phyloP scores from a whole-genome alignment of 2,329 filamentous ascomycete species.

The Fulvia fulva region DNA sequence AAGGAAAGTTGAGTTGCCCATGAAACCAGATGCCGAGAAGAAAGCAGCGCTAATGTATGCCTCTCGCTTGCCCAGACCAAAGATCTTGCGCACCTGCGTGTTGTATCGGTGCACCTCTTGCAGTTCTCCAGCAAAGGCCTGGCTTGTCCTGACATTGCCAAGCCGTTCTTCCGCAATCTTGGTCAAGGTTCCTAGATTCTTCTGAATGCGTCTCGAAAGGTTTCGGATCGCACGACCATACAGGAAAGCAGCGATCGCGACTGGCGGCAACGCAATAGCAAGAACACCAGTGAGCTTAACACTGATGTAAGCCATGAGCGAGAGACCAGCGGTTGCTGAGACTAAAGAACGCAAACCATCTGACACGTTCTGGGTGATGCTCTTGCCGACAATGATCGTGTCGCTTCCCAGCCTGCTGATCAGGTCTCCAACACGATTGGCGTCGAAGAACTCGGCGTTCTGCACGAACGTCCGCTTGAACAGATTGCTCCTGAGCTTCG shows the following conservation, averaged over 20 bases:
- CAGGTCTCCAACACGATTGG: slow-evolving; percentile 91
- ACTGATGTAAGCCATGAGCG: slow-evolving; percentile 93
- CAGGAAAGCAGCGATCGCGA: slow-evolving; percentile 85
- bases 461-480: slow-evolving; percentile 93
- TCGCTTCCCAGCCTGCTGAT: slow-evolving; percentile 95
- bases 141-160: slow-evolving; percentile 92
- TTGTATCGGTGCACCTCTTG: slow-evolving; percentile 91
- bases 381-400: slow-evolving; percentile 96
- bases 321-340: slow-evolving; percentile 83
- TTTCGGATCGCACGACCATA: slow-evolving; percentile 87
- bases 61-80: slow-evolving; percentile 79
- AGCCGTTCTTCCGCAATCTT: slow-evolving; percentile 98
- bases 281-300: slow-evolving; percentile 84
- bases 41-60: slow-evolving; percentile 87
- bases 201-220: slow-evolving; percentile 87
- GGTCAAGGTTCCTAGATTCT: slow-evolving; percentile 84
- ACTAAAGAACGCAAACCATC: slow-evolving; percentile 90
- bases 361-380: slow-evolving; percentile 94
- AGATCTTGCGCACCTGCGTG: slow-evolving; percentile 85
- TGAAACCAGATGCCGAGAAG: slow-evolving; percentile 80
- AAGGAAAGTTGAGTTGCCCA: slow-evolving; percentile 94
- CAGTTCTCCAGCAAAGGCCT: slow-evolving; percentile 91
- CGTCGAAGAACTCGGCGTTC: slow-evolving; percentile 98
- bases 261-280: slow-evolving; percentile 80
- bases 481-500: slow-evolving; percentile 79